A percentile compares a stretch with the other conserved stretches of the same genome.
These are phyloP conservation scores for Rhodotorula sp. DNA, from an alignment of 1,284 basidiomycete species.

Conservation along the genomic window DNA sequence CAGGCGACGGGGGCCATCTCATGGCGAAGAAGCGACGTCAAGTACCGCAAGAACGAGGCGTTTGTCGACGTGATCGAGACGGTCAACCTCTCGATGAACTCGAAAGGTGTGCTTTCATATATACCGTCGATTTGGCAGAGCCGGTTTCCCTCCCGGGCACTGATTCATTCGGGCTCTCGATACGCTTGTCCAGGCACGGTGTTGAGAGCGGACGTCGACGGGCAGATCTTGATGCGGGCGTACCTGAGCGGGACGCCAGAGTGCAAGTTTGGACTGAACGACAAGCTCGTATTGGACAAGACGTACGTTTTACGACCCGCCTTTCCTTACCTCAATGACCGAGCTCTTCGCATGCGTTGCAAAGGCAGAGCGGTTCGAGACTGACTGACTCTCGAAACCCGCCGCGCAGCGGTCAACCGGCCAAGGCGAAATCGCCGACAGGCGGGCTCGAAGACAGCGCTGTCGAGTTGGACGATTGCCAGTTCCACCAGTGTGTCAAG, in stretches of 20 bases:
- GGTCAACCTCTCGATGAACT: constrained; percentile 94
- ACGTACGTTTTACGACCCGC: constrained; percentile 7
- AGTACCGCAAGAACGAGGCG: constrained; percentile 97
- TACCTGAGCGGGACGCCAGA: constrained; percentile 94
- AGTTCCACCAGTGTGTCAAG: constrained; percentile 97
- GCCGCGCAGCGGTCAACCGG: not conserved
- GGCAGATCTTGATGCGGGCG: constrained; percentile 96
- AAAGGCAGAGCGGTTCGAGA: no score
- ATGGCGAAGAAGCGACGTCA: constrained; percentile 90
- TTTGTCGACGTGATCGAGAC: constrained; percentile 98
- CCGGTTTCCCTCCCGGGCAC: not conserved
- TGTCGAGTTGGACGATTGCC: constrained; percentile 94
- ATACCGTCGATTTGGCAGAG: not conserved
- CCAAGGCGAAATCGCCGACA: constrained; percentile 13
- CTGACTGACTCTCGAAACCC: not conserved
- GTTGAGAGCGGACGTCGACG: constrained; percentile 95
- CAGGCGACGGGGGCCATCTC: constrained; percentile 93
- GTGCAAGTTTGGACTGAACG: constrained; percentile 97
- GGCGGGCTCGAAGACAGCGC: constrained; percentile 52
- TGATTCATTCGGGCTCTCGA: constrained; percentile 33
- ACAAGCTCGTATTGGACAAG: constrained; percentile 88
- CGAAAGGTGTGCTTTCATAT: constrained; percentile 64
- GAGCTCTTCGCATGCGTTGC: no score
- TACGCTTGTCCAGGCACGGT: constrained; percentile 73
- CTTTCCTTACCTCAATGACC: not conserved